phyloP scores from a whole-genome alignment of 1,284 basidiomycete species.

The Entoloma clypeatum region DNA sequence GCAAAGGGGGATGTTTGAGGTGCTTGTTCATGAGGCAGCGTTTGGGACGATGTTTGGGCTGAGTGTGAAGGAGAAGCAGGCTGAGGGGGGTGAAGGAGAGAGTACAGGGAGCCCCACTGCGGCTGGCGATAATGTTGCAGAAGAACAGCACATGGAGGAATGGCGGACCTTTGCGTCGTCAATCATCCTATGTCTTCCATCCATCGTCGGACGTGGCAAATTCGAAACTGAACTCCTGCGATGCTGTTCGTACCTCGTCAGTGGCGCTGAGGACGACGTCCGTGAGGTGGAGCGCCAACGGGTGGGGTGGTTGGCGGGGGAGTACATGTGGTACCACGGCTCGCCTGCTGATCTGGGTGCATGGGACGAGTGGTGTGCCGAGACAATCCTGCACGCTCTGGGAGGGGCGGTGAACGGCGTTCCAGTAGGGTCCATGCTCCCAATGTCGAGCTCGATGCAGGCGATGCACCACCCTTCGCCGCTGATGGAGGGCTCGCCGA shows the following conservation, averaged over 20 bases:
- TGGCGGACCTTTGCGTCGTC: slow-evolving; percentile 64
- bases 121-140: slow-evolving; percentile 5
- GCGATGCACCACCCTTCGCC: slow-evolving; percentile 50
- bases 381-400: slow-evolving; percentile 42
- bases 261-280: slow-evolving; percentile 45
- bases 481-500: slow-evolving; percentile 36
- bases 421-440: slow-evolving; percentile 28
- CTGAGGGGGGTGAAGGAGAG: no score
- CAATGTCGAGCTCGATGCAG: slow-evolving; percentile 48
- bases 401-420: slow-evolving; percentile 19
- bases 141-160: slow-evolving; percentile 19
- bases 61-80: slow-evolving; percentile 4
- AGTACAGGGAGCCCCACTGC: no score
- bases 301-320: slow-evolving; percentile 60
- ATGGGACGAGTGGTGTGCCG: slow-evolving; percentile 58
- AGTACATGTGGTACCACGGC: slow-evolving; percentile 59
- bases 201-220: slow-evolving; percentile 45
- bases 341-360: slow-evolving; percentile 43
- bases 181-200: slow-evolving; percentile 56
- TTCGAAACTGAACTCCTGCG: slow-evolving; percentile 71
- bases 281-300: slow-evolving; percentile 41
- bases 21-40: slow-evolving; percentile 72
- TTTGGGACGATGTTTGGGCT: slow-evolving; percentile 65
- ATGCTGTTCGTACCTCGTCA: slow-evolving; percentile 59
- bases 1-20: slow-evolving; percentile 67